phyloP scores from a whole-genome alignment of 23 red algal species.

The Pyropia yezoensis region DNA sequence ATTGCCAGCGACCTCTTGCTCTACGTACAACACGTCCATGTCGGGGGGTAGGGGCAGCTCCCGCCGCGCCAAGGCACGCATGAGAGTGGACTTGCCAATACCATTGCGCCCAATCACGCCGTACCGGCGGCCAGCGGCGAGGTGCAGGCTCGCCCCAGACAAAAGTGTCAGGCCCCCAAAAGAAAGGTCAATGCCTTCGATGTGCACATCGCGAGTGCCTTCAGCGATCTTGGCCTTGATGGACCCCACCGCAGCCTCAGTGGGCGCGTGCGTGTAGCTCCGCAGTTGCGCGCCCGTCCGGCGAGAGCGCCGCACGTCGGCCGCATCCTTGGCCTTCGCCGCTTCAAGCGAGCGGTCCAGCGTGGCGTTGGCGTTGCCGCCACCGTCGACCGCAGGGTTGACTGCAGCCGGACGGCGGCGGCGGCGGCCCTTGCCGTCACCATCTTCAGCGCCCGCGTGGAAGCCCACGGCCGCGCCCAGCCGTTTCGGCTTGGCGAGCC shows the following conservation, averaged over 20 bases:
- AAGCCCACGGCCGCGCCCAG: slow-evolving; percentile 40
- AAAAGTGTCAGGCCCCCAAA: slow-evolving; percentile 73
- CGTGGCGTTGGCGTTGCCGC: slow-evolving; percentile 62
- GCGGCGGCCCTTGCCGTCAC: slow-evolving; percentile 9
- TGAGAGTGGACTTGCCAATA: slow-evolving; percentile 84
- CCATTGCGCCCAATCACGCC: slow-evolving; percentile 91
- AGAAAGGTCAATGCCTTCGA: slow-evolving; percentile 64
- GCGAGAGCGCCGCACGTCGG: slow-evolving; percentile 39
- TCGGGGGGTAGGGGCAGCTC: slow-evolving; percentile 82
- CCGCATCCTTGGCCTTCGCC: slow-evolving; percentile 41
- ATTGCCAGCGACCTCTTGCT: slow-evolving; percentile 84
- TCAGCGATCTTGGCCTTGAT: slow-evolving; percentile 39
- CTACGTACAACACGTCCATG: slow-evolving; percentile 78
- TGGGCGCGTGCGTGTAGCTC: slow-evolving; percentile 16
- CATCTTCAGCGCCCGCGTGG: neutral
- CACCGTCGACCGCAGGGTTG: neutral
- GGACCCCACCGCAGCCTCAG: slow-evolving; percentile 41
- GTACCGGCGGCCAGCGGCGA: slow-evolving; percentile 70
- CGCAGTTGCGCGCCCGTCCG: slow-evolving; percentile 49
- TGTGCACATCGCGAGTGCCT: slow-evolving; percentile 59
- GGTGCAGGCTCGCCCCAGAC: slow-evolving; percentile 46
- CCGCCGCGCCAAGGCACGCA: slow-evolving; percentile 76
- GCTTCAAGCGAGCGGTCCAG: slow-evolving; percentile 83
- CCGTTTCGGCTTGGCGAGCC: slow-evolving; percentile 47
- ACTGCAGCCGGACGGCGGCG: neutral